A percentile compares a stretch with the other conserved stretches of the same genome.
Evolutionary conservation across 208 protist species (phyloP).

Genomic region (Leishmania martiniquensis): DNA sequence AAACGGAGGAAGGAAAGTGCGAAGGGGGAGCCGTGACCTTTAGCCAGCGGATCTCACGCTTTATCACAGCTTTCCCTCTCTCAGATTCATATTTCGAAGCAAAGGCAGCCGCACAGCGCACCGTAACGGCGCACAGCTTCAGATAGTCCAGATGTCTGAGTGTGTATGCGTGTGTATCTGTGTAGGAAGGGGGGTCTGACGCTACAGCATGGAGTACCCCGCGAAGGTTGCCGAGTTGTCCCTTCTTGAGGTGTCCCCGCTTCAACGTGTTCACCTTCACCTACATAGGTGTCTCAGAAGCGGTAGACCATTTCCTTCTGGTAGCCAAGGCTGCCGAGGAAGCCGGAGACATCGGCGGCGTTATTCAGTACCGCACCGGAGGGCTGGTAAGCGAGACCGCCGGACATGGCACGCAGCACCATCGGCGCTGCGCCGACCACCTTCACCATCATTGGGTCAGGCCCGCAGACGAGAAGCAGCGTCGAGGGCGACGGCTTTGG

Average conservation of each 20-base stretch:
- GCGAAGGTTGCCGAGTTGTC: background rate
- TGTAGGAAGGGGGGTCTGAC: background rate
- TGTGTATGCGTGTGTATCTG: background rate
- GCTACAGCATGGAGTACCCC: background rate
- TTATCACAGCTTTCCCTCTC: too few relatives aligned
- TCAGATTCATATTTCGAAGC: too few relatives aligned
- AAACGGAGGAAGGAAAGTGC: too few relatives aligned
- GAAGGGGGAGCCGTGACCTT: too few relatives aligned
- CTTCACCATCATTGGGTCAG: slow-evolving; percentile 84
- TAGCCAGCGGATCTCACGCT: background rate
- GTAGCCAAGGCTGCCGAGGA: slow-evolving; percentile 73
- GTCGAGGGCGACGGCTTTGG: slow-evolving; percentile 70
- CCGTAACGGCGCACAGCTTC: background rate
- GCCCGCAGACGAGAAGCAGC: slow-evolving; percentile 88
- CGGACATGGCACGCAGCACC: slow-evolving; percentile 74
- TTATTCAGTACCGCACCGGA: slow-evolving; percentile 80
- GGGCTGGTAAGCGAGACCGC: slow-evolving; percentile 79
- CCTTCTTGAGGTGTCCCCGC: background rate
- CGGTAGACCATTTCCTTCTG: slow-evolving; percentile 87
- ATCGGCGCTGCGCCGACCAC: slow-evolving; percentile 59
- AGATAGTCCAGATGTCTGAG: background rate
- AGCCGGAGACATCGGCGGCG: slow-evolving; percentile 73
- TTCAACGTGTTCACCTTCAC: background rate
- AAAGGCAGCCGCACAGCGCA: background rate
- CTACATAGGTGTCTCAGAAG: slow-evolving; percentile 47